Evolutionary conservation across 192 early-diverging fungal genomes (phyloP).

Genomic region (Chytriomyces sp.): DNA sequence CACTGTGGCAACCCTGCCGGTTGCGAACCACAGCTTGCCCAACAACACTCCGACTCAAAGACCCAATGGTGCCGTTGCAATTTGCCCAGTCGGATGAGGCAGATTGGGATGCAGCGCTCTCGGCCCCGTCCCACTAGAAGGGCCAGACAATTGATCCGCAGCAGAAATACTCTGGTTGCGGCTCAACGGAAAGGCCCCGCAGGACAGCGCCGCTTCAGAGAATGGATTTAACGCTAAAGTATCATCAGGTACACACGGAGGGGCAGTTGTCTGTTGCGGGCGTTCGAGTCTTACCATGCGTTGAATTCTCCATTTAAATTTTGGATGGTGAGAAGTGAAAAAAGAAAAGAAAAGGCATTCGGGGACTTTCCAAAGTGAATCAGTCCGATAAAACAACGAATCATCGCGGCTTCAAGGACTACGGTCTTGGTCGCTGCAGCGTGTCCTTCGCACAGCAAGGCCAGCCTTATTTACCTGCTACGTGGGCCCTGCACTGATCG

Average conservation of each 20-base stretch:
- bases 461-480: too few species aligned
- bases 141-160: not conserved
- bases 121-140: not conserved
- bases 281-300: not conserved
- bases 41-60: not conserved
- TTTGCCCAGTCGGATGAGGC: not conserved
- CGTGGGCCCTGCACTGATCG: too few species aligned
- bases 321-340: too few species aligned
- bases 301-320: too few species aligned
- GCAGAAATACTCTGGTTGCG: conserved; percentile 19
- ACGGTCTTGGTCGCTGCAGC: too few species aligned
- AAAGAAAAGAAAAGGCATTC: too few species aligned
- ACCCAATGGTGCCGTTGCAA: not conserved
- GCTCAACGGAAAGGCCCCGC: not conserved
- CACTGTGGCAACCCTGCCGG: not conserved
- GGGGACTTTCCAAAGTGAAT: too few species aligned
- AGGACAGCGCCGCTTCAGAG: conserved; percentile 22
- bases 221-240: conserved; percentile 21
- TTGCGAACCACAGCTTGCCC: not conserved
- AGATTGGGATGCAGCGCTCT: not conserved
- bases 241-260: conserved; percentile 10
- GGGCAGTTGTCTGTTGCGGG: not conserved
- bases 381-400: too few species aligned
- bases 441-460: too few species aligned
- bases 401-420: too few species aligned